phyloP scores from a whole-genome alignment of 2,329 filamentous ascomycete genomes.

The Aureobasidium subglaciale region DNA sequence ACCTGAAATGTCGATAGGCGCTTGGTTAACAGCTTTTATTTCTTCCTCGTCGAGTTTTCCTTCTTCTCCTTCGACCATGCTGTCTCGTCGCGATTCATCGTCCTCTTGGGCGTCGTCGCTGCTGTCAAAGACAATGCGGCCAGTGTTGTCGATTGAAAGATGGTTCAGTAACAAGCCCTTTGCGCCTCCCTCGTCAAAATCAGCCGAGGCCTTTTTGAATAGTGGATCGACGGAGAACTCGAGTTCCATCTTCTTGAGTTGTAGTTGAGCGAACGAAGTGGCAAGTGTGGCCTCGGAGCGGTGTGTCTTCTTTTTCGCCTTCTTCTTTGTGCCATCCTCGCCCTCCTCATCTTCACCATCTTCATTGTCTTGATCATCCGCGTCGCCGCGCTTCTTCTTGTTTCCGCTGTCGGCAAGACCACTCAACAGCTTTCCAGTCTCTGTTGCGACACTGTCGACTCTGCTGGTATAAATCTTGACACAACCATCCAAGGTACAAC shows the following conservation, averaged over 20 bases:
- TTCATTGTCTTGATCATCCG: conserved; percentile 51
- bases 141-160: conserved; percentile 85
- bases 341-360: conserved; percentile 57
- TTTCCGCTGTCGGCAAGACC: conserved; percentile 79
- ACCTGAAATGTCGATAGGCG: conserved; percentile 70
- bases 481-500: conserved; percentile 93
- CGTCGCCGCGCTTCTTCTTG: conserved; percentile 47
- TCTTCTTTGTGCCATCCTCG: conserved; percentile 47
- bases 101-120: conserved; percentile 69
- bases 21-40: conserved; percentile 43
- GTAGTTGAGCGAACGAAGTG: conserved; percentile 76
- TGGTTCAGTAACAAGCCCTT: conserved; percentile 94
- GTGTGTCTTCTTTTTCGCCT: conserved; percentile 62
- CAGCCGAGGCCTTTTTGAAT: conserved; percentile 98
- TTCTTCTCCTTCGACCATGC: conserved; percentile 37
- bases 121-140: conserved; percentile 95
- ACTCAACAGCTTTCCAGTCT: conserved; percentile 90
- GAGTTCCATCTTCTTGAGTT: conserved; percentile 94
- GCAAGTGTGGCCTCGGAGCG: conserved; percentile 91
- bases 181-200: conserved; percentile 96
- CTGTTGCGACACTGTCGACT: conserved; percentile 95
- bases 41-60: conserved; percentile 34
- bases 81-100: conserved; percentile 29
- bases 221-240: conserved; percentile 94
- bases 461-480: conserved; percentile 99